Evolutionary conservation across 768 basidiomycete species (phyloP), one percentile per base, ranked within the genome.

Genomic region (Russula sp.): DNA sequence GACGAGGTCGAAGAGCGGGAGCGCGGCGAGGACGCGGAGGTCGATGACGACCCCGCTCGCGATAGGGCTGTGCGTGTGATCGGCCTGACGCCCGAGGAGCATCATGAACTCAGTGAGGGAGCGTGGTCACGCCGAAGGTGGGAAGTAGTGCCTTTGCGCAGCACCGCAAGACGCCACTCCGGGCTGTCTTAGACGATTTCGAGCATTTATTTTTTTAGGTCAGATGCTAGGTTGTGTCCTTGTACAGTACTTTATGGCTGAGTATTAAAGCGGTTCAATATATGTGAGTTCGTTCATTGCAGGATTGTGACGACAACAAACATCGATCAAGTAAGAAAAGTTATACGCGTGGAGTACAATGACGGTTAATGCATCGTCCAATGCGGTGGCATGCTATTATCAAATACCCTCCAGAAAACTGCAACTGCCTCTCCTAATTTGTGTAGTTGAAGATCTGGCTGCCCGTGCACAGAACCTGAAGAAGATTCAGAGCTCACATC

Each of bases 1-100:
- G 84, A 91, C 61, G 91, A 94, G 67, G 79, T 91, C 18, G 71
- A 90, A 57, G 90, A 93, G 63, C 84, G 86, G 66, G 91, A 94
- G 56, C 79, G 86, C 27, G 84, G 83, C 6, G 88, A 89, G 72
- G 91, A 91, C 61, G 85, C 81, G 2, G 89, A 91, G 71, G 82
- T 85, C 14, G 91, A 94, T 69, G 86, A 93, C 70, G 85, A 87
- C 14, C 76, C 76, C 4, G 86, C 88, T 49, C 70, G 71, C 45
- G 74, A 77, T 14, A 78, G 91, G 67, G 75, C 76, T 48, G 81
- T 89, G 22, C 77, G 82, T 59, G 78, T 87, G 57, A 69, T 88
- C 42, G 75, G 77, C 11, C 73, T 86, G 57, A 69, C 78, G 35
- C 76, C 79, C 45, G 78, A 83, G 60, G 73, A 73, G 52, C 61